Percentiles rank a stretch among this genome's conserved stretches.
These are phyloP conservation scores for Lactarius evosmus DNA, from an alignment of 768 basidiomycete genomes.

Conservation along the genomic window DNA sequence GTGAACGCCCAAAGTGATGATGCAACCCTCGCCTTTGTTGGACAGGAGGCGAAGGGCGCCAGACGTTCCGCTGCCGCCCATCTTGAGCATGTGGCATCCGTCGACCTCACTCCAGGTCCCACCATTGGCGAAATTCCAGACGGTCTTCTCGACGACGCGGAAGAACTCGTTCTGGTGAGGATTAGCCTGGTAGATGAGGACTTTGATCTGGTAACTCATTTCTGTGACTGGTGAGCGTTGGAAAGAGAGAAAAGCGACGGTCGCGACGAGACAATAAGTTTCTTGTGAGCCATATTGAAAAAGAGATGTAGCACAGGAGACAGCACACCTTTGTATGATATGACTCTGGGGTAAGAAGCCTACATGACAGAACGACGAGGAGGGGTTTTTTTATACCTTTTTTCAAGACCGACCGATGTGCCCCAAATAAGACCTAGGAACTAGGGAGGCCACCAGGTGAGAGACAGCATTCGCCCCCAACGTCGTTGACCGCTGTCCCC, in stretches of 20 bases:
- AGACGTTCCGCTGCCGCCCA: constrained; percentile 41
- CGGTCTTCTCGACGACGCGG: constrained; percentile 37
- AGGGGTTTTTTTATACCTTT: neutral
- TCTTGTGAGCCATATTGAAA: too few relatives aligned
- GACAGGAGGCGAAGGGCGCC: constrained; percentile 37
- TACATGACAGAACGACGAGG: neutral
- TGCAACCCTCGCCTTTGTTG: constrained; percentile 34
- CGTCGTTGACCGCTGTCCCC: neutral
- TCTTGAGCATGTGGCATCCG: constrained; percentile 33
- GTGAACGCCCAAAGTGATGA: constrained; percentile 40
- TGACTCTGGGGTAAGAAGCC: neutral
- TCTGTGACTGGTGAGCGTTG: neutral
- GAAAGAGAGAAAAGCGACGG: neutral
- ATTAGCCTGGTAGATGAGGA: constrained; percentile 28
- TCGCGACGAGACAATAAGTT: neutral
- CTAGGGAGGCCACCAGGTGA: neutral
- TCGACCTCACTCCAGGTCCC: constrained; percentile 35
- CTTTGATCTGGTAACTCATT: constrained; percentile 28
- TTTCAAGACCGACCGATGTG: neutral
- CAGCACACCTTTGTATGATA: neutral
- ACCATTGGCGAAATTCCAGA: constrained; percentile 37
- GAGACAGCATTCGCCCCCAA: neutral
- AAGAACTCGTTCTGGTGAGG: constrained; percentile 27
- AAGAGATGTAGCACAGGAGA: too few relatives aligned
- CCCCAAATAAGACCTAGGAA: neutral